Evolutionary conservation across 2,329 filamentous ascomycete genomes (phyloP), one percentile per base, ranked within the genome.

Genomic region (Tolypocladium capitatum): DNA sequence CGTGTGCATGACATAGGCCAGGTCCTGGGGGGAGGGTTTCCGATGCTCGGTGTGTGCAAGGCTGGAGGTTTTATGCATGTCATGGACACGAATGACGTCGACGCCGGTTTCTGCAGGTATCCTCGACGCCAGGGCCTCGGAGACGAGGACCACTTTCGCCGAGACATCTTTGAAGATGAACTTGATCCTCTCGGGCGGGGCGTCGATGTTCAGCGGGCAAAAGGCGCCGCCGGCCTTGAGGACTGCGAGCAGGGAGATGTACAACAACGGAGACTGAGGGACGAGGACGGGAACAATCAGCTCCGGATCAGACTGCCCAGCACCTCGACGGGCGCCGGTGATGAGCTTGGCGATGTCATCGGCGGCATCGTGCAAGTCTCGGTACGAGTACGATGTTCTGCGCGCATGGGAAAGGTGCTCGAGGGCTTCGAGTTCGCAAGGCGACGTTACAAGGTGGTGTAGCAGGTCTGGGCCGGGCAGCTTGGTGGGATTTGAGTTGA

Each of bases 1-100:
- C 1, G 90, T 95, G 62, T 94, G 96, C 80, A 95, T 89, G 50
- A 95, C 78, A 68, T 96, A 96, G 24, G 90, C 88, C 24, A 90
- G 62, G 50, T 75, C 67, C 1, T 67, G 57, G 1, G 65, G 57
- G 1, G 36, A 45, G n/a, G 58, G 52, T 21, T 43, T 44, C 49
- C 56, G 54, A 46, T 53, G 51, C 27, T 51, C 33, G 24, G 36
- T 6, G 38, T 50, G 38, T 46, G 46, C 14, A 21, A 43, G n/a
- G 30, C 32, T 41, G 44, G 33, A 31, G 38, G 13, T 43, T 10
- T 28, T 11, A 27, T 32, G 27, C 21, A 24, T 48, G 34, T 35
- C 48, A 20, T 63, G 54, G 35, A 71, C 63, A 34, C 64, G 51
- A 34, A 77, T 52, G 16, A 72, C 51, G 11, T 54, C 54, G 42